A percentile compares a stretch with the other conserved stretches of the same genome.
These are phyloP conservation scores for Bothriochloa decipiens DNA, from an alignment of 176 grass and related monocot species.

Conservation along the genomic window DNA sequence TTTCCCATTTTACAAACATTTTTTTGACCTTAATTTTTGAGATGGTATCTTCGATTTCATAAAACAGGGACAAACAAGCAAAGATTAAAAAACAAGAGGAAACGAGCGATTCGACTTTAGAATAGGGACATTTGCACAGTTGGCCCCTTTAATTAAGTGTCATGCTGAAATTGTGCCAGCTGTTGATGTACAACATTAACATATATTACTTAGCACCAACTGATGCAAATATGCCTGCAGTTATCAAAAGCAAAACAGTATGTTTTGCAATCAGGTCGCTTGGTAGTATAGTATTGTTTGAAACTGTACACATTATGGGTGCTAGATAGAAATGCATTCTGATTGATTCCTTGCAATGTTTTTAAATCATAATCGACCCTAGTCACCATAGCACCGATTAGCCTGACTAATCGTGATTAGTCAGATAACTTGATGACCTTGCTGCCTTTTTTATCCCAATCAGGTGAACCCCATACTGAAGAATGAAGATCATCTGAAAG, in stretches of 20 bases:
- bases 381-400: neutral
- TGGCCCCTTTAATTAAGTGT: neutral
- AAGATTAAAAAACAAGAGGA: too few species aligned
- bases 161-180: neutral
- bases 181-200: neutral
- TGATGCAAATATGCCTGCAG: neutral
- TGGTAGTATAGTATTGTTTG: neutral
- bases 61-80: too few species aligned
- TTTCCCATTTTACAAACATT: too few species aligned
- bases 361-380: neutral
- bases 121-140: too few species aligned
- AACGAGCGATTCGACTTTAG: too few species aligned
- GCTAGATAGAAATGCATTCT: neutral
- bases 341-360: neutral
- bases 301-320: neutral
- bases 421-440: neutral
- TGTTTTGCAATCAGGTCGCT: neutral
- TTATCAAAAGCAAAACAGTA: neutral
- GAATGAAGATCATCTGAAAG: slow-evolving; percentile 1
- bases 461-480: slow-evolving; percentile 31
- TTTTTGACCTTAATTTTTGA: too few species aligned
- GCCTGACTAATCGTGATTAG: neutral
- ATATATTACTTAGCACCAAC: neutral
- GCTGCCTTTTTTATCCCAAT: neutral
- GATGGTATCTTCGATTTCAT: too few species aligned